Percentiles rank a stretch among this genome's conserved stretches.
phyloP scores from a whole-genome alignment of 495 filamentous ascomycete species.

The Thermothielavioides terrestris region DNA sequence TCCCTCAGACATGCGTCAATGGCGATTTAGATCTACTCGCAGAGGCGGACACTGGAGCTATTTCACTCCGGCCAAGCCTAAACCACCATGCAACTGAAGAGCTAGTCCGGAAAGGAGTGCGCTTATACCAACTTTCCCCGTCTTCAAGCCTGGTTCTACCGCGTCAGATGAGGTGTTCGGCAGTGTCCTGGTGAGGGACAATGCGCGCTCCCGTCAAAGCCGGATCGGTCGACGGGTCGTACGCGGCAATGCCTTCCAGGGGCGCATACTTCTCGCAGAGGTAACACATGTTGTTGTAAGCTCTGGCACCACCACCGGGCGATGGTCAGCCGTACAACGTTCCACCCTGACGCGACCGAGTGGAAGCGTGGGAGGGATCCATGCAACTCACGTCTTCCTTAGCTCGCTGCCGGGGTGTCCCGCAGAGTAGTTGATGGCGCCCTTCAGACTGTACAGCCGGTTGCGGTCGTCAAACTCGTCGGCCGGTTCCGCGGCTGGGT shows the following conservation, averaged over 20 bases:
- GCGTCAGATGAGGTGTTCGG: not conserved
- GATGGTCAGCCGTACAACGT: no score
- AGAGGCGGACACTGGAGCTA: no score
- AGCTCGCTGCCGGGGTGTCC: not conserved
- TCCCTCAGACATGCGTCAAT: no score
- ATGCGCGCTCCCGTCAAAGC: not conserved
- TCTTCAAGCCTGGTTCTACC: not conserved
- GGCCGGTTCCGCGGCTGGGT: slow-evolving; percentile 2
- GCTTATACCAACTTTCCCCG: not conserved
- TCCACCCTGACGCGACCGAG: no score
- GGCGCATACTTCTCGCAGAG: slow-evolving; percentile 7
- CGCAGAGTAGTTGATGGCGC: slow-evolving; percentile 1
- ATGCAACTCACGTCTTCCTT: slow-evolving; percentile 3
- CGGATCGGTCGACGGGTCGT: slow-evolving; percentile 1
- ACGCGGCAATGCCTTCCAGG: not conserved
- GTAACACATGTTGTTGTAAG: slow-evolving; percentile 5
- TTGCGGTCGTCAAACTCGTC: slow-evolving; percentile 6
- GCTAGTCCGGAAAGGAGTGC: not conserved
- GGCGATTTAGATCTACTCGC: no score
- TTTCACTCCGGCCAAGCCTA: no score
- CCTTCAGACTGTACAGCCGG: slow-evolving; percentile 2
- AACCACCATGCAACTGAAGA: no score
- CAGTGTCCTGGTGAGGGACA: not conserved
- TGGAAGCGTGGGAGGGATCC: no score
- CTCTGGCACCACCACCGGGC: not conserved